A percentile compares a stretch with the other conserved stretches of the same genome.
Conservation (phyloP, 1,284 basidiomycete genomes). For the Apiotrichum gracile region DNA sequence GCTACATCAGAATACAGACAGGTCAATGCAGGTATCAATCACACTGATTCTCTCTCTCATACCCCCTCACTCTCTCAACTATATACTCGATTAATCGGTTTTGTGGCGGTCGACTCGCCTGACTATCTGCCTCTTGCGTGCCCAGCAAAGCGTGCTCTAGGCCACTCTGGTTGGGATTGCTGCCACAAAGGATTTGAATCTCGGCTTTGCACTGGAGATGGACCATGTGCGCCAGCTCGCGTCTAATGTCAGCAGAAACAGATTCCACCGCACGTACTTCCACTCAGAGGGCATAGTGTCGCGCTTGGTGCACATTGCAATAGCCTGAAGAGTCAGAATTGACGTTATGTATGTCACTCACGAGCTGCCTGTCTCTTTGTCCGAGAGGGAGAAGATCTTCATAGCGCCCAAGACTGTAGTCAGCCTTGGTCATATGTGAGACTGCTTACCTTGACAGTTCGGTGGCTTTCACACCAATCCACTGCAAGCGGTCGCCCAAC, state of each 20-base stretch:
- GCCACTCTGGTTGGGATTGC: background rate
- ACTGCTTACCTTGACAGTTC: constrained; percentile 32
- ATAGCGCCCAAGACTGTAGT: constrained; percentile 52
- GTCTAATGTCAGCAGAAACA: constrained; percentile 45
- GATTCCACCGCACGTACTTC: constrained; percentile 4
- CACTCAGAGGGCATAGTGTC: constrained; percentile 5
- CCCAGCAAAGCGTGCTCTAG: background rate
- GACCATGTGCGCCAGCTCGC: constrained; percentile 71
- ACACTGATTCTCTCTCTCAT: no score
- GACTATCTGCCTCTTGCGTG: background rate
- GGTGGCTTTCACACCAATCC: constrained; percentile 69
- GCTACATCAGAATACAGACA: no score
- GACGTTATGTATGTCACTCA: constrained; percentile 44
- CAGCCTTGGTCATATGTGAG: no score
- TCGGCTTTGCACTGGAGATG: constrained; percentile 77
- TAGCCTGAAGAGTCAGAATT: constrained; percentile 1
- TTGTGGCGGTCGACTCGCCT: background rate
- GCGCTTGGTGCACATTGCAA: background rate
- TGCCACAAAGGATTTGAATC: constrained; percentile 62
- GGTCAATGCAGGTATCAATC: no score
- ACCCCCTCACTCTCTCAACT: constrained; percentile 3
- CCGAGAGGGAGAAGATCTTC: constrained; percentile 65
- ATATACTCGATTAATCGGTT: constrained; percentile 19
- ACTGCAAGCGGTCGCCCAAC: constrained; percentile 61
- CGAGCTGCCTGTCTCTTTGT: constrained; percentile 64